Base-by-base conservation (phyloP, 2,329 filamentous ascomycete species). In the Fusarium lyarnte region DNA sequence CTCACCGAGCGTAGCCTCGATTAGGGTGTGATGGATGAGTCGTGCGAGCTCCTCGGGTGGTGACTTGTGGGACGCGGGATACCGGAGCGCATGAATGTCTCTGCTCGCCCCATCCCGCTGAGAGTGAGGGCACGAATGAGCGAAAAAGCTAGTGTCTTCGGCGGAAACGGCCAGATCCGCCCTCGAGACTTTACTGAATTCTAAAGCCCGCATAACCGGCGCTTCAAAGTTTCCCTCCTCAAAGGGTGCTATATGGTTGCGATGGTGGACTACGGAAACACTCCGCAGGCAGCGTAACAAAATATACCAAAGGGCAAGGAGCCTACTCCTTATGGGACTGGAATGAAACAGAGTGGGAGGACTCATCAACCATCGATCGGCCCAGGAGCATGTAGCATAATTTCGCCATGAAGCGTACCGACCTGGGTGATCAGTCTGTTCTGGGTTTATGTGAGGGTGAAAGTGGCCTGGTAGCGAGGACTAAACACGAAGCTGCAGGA, bases 141-240 rank as follows among this genome's bases (percentile, higher is more conserved):
- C 73, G 68, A 62, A 59, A 67, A 65, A 33, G 33, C 35, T 38
- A 54, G 55, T 69, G 69, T 68, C 62, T 73, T 63, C 68, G 51
- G 62, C 72, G 63, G 53, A 66, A 76, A 74, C 62, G 66, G 66
- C 69, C 69, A 63, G 69, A 70, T 69, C 66, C 72, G 68, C 64
- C 60, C 59, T 63, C 62, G 36, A 69, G 62, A 65, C 69, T 69
- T 53, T 73, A 49, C 75, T 74, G 67, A 62, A 74, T 72, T 70
- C 55, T 76, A 70, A 63, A 78, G 69, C 67, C 57, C 78, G 78
- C 78, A 80, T 79, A 76, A 78, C 77, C 76, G 75, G 73, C 75
- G 68, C 74, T 74, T 72, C 64, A 41, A 46, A 52, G 27, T 52
- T 19, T 47, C 54, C 72, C 69, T 49, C 58, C 43, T 54, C 57